These are phyloP conservation scores for Coemansia erecta DNA, from an alignment of 192 early-diverging fungal species.

Conservation along the genomic window DNA sequence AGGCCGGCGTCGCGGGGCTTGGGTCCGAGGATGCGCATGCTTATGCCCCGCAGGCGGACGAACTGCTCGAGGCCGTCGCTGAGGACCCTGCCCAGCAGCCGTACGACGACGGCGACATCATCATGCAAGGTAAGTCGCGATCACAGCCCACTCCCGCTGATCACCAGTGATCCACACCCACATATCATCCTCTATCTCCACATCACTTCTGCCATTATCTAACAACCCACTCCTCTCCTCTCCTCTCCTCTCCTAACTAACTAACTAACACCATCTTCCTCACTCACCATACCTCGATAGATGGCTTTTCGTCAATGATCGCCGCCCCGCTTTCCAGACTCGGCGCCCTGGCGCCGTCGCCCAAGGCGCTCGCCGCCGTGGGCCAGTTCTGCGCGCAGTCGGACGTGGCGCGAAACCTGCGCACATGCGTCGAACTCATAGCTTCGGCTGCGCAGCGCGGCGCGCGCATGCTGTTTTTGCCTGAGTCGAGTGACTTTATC, in stretches of 20 bases:
- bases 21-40: too few species aligned
- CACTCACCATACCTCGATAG: conserved; percentile 24
- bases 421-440: conserved; percentile 62
- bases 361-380: conserved; percentile 57
- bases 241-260: neutral
- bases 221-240: neutral
- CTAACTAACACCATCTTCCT: too few species aligned
- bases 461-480: conserved; percentile 76
- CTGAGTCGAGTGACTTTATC: conserved; percentile 83
- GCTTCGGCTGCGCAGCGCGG: conserved; percentile 56
- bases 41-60: conserved; percentile 16
- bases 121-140: conserved; percentile 37
- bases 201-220: too few species aligned
- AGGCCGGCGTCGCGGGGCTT: too few species aligned
- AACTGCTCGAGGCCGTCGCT: conserved; percentile 37
- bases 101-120: conserved; percentile 39
- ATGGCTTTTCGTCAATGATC: conserved; percentile 42
- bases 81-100: conserved; percentile 16
- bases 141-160: too few species aligned
- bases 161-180: too few species aligned
- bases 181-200: too few species aligned
- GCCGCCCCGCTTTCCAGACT: conserved; percentile 28
- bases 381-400: conserved; percentile 71
- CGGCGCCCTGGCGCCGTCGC: conserved; percentile 18
- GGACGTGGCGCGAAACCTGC: conserved; percentile 57